phyloP scores from a whole-genome alignment of 2,329 filamentous ascomycete genomes.

The Cyanodermella asteris region DNA sequence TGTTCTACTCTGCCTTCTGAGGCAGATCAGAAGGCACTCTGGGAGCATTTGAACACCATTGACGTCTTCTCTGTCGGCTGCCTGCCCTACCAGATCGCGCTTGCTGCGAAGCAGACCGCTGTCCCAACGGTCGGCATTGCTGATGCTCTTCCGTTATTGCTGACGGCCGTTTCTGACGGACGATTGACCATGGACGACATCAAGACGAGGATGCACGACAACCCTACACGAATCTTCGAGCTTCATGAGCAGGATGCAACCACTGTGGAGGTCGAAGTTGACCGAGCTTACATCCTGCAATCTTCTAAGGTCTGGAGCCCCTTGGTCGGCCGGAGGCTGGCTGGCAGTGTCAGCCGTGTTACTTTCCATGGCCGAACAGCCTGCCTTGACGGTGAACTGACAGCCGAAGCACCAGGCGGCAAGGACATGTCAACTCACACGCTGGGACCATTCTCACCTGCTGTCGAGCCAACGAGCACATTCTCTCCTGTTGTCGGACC shows the following conservation, averaged over 20 bases:
- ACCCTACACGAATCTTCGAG: constrained; percentile 63
- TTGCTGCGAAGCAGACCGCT: constrained; percentile 28
- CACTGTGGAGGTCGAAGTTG: constrained; percentile 53
- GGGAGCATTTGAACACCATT: constrained; percentile 50
- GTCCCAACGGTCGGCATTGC: constrained; percentile 45
- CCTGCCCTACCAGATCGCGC: constrained; percentile 53
- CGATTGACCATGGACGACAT: constrained; percentile 54
- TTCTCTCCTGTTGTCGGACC: constrained; percentile 17
- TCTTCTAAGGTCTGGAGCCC: constrained; percentile 41
- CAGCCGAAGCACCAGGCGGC: constrained; percentile 34
- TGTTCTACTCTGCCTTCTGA: constrained; percentile 43
- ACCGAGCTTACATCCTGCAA: constrained; percentile 42
- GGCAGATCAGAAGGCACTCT: constrained; percentile 49
- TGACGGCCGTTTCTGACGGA: constrained; percentile 55
- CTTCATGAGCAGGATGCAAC: constrained; percentile 58
- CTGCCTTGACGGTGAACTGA: constrained; percentile 48
- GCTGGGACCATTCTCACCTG: constrained; percentile 29
- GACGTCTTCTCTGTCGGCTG: constrained; percentile 64
- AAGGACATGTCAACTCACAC: constrained; percentile 55
- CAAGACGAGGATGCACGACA: constrained; percentile 48
- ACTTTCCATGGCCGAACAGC: constrained; percentile 54
- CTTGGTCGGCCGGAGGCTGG: constrained; percentile 45
- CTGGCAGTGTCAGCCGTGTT: constrained; percentile 50
- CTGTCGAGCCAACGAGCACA: constrained; percentile 29
- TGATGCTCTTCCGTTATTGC: constrained; percentile 50